Conservation (phyloP, 2,329 filamentous ascomycete species). For the Zymoseptoria crescenta region DNA sequence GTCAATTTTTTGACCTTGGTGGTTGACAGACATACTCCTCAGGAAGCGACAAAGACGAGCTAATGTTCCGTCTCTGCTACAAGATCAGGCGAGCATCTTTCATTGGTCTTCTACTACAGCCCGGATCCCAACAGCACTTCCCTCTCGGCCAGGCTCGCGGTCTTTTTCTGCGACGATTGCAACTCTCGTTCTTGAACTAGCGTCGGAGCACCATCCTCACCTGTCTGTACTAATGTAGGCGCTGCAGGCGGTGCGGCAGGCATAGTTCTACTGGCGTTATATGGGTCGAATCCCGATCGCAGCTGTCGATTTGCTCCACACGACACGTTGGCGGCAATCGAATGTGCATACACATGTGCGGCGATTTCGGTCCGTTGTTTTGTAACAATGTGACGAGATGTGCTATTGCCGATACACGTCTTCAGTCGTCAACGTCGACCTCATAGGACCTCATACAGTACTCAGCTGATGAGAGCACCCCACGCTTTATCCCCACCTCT, state of each 20-base stretch:
- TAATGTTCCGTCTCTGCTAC: not conserved
- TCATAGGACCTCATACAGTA: no score
- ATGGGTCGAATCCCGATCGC: not conserved
- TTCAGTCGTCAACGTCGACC: no score
- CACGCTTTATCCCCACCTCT: not conserved
- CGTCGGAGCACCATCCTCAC: not conserved
- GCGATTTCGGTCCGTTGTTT: not conserved
- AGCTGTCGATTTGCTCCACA: not conserved
- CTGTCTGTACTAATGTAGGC: not conserved
- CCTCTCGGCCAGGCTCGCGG: not conserved
- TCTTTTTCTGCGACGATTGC: not conserved
- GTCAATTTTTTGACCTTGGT: not conserved
- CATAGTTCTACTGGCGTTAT: not conserved
- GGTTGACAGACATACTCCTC: not conserved
- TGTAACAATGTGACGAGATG: not conserved
- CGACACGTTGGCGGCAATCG: not conserved
- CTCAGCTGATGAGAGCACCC: not conserved
- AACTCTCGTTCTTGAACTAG: not conserved
- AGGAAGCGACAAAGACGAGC: not conserved
- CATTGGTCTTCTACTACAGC: not conserved
- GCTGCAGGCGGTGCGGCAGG: not conserved
- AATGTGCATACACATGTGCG: not conserved
- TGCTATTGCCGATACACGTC: not conserved
- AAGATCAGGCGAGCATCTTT: not conserved
- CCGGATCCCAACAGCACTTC: not conserved